Base-by-base conservation (phyloP, 2,329 filamentous ascomycete genomes). In the Aspergillus hortae region DNA sequence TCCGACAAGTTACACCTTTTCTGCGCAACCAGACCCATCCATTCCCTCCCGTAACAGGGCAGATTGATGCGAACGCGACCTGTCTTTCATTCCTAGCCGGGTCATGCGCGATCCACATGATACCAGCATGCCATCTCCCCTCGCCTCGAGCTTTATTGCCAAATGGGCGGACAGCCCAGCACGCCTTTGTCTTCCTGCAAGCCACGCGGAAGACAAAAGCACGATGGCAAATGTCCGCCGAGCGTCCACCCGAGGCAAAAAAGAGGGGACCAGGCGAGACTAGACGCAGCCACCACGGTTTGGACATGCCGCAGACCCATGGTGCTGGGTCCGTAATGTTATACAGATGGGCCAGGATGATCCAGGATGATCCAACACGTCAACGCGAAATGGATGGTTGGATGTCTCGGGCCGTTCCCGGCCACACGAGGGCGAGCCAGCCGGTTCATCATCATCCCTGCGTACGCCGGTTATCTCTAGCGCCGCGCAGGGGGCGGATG, bases 371-470 rank as follows among this genome's bases (percentile, higher is more conserved):
- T 55, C 49, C 48, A 54, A 51, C 52, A 56, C 19, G 49, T 54
- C 51, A 52, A 51, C 44, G 19, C 15, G 19, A 27, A 43, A 38
- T 15, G 35, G 35, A 38, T 38, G 35, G 27, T 9, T 30, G 47
- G 50, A 51, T 55, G 53, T 61, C 57, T 58, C 56, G 58, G 58
- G 36, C 57, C 57, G 57, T 46, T 56, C 53, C 56, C 53, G 52
- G 48, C 42, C 44, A 49, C 49, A 53, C 48, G 30, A 46, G 41
- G 33, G 33, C 36, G 45, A 44, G 51, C 42, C 27, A 33, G 30
- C 42, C 23, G 23, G 23, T 23, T 23, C 23, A 6, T 23, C 19
- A 19, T 23, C 25, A 23, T 21, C 30, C 25, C 27, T 30, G 27
- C 27, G 27, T 30, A 9, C 27, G 27, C 10, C 27, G 27, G 7